A percentile compares a stretch with the other conserved stretches of the same genome.
Evolutionary conservation across 768 basidiomycete species (phyloP).

Genomic region (Gloeophyllum trabeum): DNA sequence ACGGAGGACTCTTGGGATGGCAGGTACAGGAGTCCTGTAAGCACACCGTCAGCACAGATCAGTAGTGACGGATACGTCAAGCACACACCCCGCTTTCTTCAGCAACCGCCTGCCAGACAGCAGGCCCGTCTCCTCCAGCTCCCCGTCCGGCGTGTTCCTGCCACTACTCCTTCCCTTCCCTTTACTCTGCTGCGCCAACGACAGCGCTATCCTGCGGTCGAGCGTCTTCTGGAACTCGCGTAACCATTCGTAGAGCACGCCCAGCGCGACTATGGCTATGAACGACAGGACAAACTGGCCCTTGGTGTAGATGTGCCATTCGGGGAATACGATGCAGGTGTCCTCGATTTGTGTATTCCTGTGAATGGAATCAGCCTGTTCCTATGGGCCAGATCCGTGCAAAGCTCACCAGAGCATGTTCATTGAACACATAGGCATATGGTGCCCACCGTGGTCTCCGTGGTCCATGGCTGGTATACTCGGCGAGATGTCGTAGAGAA

Average conservation of each 20-base stretch:
- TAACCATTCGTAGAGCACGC: constrained; percentile 75
- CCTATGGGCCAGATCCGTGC: constrained; percentile 5
- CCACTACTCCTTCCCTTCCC: constrained; percentile 28
- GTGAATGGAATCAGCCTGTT: not conserved
- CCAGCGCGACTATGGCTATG: constrained; percentile 50
- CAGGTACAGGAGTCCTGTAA: constrained; percentile 38
- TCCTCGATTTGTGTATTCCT: constrained; percentile 73
- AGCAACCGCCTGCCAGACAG: constrained; percentile 32
- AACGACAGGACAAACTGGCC: constrained; percentile 53
- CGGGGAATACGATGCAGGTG: constrained; percentile 72
- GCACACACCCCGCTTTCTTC: constrained; percentile 32
- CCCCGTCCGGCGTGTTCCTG: constrained; percentile 27
- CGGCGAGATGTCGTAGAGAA: too few relatives aligned
- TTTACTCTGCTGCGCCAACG: constrained; percentile 36
- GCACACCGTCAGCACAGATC: not conserved
- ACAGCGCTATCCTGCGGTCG: constrained; percentile 45
- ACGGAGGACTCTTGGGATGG: constrained; percentile 39
- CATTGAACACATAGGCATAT: constrained; percentile 41
- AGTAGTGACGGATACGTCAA: constrained; percentile 9
- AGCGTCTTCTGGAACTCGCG: constrained; percentile 48
- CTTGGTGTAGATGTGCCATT: constrained; percentile 62
- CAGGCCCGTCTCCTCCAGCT: constrained; percentile 42
- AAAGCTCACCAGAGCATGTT: constrained; percentile 73
- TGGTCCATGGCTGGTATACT: constrained; percentile 24
- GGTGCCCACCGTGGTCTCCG: constrained; percentile 35